Percentiles rank a stretch among this genome's conserved stretches.
phyloP scores from a whole-genome alignment of 2,329 filamentous ascomycete species.

The Nothomitra cinnamomea region DNA sequence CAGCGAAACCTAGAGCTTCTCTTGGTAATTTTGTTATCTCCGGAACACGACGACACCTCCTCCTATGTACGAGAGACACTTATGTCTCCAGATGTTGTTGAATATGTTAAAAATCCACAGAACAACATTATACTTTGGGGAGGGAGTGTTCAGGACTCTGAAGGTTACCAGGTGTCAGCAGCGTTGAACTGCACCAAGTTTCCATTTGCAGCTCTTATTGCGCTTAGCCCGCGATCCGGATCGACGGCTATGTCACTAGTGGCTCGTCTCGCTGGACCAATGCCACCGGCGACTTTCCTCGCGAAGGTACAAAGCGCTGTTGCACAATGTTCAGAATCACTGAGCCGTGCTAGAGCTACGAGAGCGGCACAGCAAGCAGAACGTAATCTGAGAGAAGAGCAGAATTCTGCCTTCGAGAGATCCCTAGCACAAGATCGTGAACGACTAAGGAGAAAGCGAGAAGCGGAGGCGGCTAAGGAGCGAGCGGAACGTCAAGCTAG shows the following conservation, averaged over 20 bases:
- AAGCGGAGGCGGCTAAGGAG: conserved; percentile 50
- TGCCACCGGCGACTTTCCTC: conserved; percentile 52
- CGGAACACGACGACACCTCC: conserved; percentile 85
- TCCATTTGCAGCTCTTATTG: conserved; percentile 73
- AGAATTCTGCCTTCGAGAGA: conserved; percentile 86
- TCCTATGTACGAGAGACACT: conserved; percentile 71
- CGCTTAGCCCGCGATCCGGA: conserved; percentile 70
- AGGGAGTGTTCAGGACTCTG: conserved; percentile 80
- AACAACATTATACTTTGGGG: conserved; percentile 84
- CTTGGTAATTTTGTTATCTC: conserved; percentile 72
- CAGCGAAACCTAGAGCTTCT: conserved; percentile 87
- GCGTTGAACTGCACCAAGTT: conserved; percentile 84
- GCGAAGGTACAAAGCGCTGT: conserved; percentile 59
- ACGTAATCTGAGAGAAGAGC: conserved; percentile 67
- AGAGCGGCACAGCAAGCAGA: conserved; percentile 65
- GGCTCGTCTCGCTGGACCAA: conserved; percentile 57
- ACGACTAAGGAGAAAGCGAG: conserved; percentile 56
- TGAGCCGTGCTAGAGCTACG: conserved; percentile 58
- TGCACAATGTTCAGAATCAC: conserved; percentile 55
- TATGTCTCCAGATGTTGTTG: conserved; percentile 53
- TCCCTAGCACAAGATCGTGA: conserved; percentile 79
- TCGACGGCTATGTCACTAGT: conserved; percentile 83
- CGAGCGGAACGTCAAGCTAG: conserved; percentile 50
- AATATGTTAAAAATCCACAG: conserved; percentile 54
- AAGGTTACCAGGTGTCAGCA: conserved; percentile 83